Base-by-base conservation (phyloP, 768 basidiomycete genomes). In the Cystofilobasidium bisporidii region DNA sequence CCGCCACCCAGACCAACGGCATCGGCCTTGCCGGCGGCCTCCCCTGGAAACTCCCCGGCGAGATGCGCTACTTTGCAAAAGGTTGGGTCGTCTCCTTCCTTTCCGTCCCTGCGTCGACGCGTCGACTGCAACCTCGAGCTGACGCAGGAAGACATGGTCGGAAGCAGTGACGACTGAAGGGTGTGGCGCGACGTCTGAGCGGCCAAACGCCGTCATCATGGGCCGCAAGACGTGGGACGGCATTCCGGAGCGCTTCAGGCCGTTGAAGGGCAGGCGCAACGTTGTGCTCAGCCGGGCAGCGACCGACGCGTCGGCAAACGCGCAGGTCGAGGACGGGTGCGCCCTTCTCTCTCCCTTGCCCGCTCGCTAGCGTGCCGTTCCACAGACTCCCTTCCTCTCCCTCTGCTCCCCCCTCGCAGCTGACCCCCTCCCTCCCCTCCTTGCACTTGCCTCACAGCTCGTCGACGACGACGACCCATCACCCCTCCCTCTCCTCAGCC, bases 161-260 rank as follows among this genome's bases (percentile, higher is more conserved):
- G n/a, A n/a, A n/a, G n/a, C 66, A 76, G 75, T 74, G n/a, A 76
- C 75, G 17, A 73, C 74, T 9, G 74, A 73, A 26, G 69, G 71
- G 6, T 30, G 53, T 17, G 53, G 53, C 53, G 53, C 53, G 53
- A 56, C 30, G 53, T 20, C 40, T 0, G 33, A 38, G 9, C 75
- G 73, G 55, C 79, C 75, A 67, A 98, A 97, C 77, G 84, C 83
- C 0, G 86, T 97, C 24, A 79, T 97, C 64, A 97, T 99, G 94
- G 96, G 96, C 17, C 82, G 94, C 65, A 91, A 89, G 74, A 94
- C 92, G 18, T 99, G 96, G 96, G 91, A 97, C 78, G 89, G 89
- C 75, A 97, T 99, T 64, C 94, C 96, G 11, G 71, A 74, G 24
- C 88, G 85, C 75, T 88, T 87, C 78, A 81, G 88, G 70, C 96